Percentiles rank a stretch among this genome's conserved stretches.
Conservation (phyloP, 1,139 yeast genomes). For the Suhomyces taliae region DNA sequence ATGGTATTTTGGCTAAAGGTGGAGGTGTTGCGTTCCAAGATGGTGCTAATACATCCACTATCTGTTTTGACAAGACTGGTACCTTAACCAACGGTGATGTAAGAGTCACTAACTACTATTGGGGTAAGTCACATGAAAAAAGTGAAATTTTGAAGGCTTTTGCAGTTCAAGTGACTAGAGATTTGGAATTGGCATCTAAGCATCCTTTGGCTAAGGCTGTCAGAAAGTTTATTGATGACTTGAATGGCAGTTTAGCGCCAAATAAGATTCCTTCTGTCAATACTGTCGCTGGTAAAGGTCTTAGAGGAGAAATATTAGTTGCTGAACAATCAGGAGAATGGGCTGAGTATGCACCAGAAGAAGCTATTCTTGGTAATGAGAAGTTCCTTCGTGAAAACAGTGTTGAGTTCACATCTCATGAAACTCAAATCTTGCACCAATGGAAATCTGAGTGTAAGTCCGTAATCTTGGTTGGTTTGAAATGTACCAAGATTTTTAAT, state of each 20-base stretch:
- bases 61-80: conserved; percentile 82
- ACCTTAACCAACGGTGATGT: conserved; percentile 71
- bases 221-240: conserved; percentile 36
- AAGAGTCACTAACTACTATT: conserved; percentile 51
- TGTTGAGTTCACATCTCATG: conserved; percentile 25
- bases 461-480: conserved; percentile 55
- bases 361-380: conserved; percentile 68
- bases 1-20: conserved; percentile 77
- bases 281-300: conserved; percentile 60
- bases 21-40: conserved; percentile 85
- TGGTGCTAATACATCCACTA: conserved; percentile 60
- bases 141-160: conserved; percentile 23
- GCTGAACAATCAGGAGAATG: conserved; percentile 26
- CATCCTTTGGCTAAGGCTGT: conserved; percentile 72
- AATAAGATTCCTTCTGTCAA: conserved; percentile 50
- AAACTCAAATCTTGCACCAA: conserved; percentile 29
- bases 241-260: conserved; percentile 23
- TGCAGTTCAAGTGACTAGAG: conserved; percentile 53
- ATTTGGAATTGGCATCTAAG: conserved; percentile 62
- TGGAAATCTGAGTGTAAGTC: conserved; percentile 72
- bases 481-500: conserved; percentile 25
- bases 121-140: conserved; percentile 13
- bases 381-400: conserved; percentile 48
- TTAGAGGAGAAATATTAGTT: conserved; percentile 42
- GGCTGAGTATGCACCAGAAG: conserved; percentile 30